A percentile compares a stretch with the other conserved stretches of the same genome.
Conservation (phyloP, 306 rosid species). For the Cucurbita ficifolia region DNA sequence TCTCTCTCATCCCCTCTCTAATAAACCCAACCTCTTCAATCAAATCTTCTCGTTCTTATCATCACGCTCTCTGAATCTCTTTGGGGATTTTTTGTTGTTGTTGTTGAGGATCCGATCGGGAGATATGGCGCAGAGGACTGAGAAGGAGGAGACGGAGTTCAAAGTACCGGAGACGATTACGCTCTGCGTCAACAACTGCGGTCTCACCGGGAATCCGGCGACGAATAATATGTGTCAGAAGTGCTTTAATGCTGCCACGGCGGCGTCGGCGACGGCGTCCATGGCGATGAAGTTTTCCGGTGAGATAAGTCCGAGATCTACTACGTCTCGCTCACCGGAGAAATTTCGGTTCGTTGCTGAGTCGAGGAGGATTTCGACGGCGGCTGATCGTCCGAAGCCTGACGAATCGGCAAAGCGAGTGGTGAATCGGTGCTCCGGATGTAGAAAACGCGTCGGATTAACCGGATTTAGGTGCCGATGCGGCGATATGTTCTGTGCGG, state of each 20-base stretch:
- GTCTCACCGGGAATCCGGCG: constrained; percentile 59
- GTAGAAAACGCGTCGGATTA: constrained; percentile 64
- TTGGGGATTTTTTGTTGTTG: neutral
- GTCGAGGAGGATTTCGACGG: constrained; percentile 6
- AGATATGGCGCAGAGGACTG: constrained; percentile 64
- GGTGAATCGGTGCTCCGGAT: constrained; percentile 76
- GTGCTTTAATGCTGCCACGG: constrained; percentile 44
- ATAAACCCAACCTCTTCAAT: neutral
- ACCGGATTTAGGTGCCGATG: constrained; percentile 93
- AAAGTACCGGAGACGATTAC: constrained; percentile 55
- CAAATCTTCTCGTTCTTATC: neutral
- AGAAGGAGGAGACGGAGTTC: constrained; percentile 74
- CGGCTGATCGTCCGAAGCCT: constrained; percentile 15
- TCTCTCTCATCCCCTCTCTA: constrained; percentile 2
- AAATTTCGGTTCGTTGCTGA: constrained; percentile 5
- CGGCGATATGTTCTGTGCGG: constrained; percentile 76
- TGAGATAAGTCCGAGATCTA: constrained; percentile 33
- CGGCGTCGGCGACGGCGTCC: neutral
- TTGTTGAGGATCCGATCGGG: neutral
- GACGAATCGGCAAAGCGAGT: constrained; percentile 34
- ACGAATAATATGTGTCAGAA: constrained; percentile 87
- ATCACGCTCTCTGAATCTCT: constrained; percentile 8
- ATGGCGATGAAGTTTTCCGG: constrained; percentile 27
- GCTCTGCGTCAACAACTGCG: constrained; percentile 77
- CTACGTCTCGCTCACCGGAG: constrained; percentile 27